Percentiles rank a stretch among this genome's conserved stretches.
Conservation (phyloP, 2,329 filamentous ascomycete genomes). For the Cordyceps tenuipes region DNA sequence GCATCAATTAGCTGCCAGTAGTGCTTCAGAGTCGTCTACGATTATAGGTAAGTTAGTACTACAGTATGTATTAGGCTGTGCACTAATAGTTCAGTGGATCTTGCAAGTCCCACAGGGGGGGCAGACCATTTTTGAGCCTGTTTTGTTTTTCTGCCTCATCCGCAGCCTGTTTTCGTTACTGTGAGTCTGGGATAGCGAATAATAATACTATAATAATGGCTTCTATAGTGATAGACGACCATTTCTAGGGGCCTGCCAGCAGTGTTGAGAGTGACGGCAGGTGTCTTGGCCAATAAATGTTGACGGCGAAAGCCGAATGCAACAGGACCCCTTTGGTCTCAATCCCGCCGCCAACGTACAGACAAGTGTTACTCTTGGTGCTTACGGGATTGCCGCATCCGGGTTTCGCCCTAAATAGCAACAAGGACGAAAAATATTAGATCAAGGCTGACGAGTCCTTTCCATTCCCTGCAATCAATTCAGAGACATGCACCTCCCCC, state of each 20-base stretch:
- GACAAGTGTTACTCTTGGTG: too few relatives aligned
- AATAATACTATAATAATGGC: too few relatives aligned
- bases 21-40: too few relatives aligned
- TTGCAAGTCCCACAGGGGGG: background rate
- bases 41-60: too few relatives aligned
- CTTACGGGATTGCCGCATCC: background rate
- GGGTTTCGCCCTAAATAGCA: background rate
- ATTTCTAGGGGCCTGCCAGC: too few relatives aligned
- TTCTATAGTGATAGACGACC: too few relatives aligned
- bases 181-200: too few relatives aligned
- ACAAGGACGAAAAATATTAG: background rate
- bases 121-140: background rate
- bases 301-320: background rate
- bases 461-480: background rate
- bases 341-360: background rate
- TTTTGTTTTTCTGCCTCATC: background rate
- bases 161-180: too few relatives aligned
- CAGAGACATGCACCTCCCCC: background rate
- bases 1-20: background rate
- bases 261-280: too few relatives aligned
- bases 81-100: background rate
- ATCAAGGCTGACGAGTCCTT: background rate
- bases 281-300: background rate
- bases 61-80: background rate
- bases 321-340: background rate